Evolutionary conservation across 768 basidiomycete species (phyloP), one percentile per base, ranked within the genome.

Genomic region (Boletus barrowsii): DNA sequence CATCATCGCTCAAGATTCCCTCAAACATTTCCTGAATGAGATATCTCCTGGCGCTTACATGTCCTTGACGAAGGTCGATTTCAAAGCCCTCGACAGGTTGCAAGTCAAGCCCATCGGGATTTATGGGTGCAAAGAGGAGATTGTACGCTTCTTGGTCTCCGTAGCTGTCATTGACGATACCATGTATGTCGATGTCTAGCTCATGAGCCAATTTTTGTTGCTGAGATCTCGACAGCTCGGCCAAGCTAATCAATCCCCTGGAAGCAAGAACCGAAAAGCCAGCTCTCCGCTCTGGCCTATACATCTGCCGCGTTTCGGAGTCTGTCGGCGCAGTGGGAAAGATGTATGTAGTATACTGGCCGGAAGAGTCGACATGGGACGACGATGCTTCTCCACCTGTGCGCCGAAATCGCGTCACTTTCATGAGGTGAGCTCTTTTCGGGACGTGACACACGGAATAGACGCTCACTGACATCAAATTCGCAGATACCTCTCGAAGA

Each of bases 321-420:
- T 22, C 42, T 45, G 55, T 56, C 3, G 26, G 33, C 0, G 55
- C 42, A 8, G 32, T 10, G 0, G 61, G 71, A 30, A 59, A 63
- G n/a, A 52, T 78, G 6, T 82, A 78, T 54, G 74, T 81, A 8
- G 61, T 84, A 4, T 86, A 81, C 55, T 86, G 84, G 84, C 84
- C 84, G 0, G 81, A 86, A 57, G 76, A 81, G 14, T 71, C 68
- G 0, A 83, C 83, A 0, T 85, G 83, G 84, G 62, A 78, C 36
- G 82, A 84, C 55, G 65, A 72, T 33, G 76, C 82, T 1, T 56
- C 72, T 15, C 73, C 78, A 0, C 70, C 81, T 6, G 75, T 82
- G 9, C 63, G 72, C 17, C 72, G 77, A 3, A 85, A 83, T 62
- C 72, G 84, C 9, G 71, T 79, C 3, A 81, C 83, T 0, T 85